Conservation (phyloP, 805 yeast species). For the Komagataella kurtzmanii region DNA sequence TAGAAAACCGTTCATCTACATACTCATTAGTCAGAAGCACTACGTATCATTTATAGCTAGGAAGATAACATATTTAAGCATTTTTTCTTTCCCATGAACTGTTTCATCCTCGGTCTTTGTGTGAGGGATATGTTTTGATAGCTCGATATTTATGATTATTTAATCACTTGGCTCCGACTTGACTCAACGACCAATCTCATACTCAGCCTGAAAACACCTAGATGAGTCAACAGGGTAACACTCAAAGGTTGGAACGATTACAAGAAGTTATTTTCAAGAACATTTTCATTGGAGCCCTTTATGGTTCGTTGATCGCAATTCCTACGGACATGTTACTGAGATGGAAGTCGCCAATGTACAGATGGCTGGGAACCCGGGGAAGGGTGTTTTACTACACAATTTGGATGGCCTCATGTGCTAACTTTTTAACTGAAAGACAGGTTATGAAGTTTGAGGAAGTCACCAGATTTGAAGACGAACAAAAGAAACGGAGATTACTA, state of each 20-base stretch:
- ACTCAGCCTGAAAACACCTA: not conserved
- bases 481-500: constrained; percentile 16
- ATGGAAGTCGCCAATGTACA: constrained; percentile 22
- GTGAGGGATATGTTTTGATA: not conserved
- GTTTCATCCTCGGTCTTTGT: not conserved
- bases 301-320: constrained; percentile 22
- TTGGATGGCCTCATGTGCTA: constrained; percentile 21
- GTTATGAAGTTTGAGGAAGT: constrained; percentile 19
- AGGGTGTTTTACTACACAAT: constrained; percentile 23
- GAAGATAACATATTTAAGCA: not conserved
- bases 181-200: not conserved
- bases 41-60: not conserved
- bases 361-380: constrained; percentile 21
- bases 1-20: not conserved
- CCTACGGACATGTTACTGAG: constrained; percentile 20
- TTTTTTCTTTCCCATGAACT: not conserved
- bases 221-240: not conserved
- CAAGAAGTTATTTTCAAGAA: constrained; percentile 14
- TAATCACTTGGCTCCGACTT: not conserved
- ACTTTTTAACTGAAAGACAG: constrained; percentile 20
- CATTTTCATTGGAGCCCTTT: constrained; percentile 19
- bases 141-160: not conserved
- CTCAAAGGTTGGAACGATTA: not conserved
- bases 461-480: constrained; percentile 17
- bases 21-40: not conserved